phyloP scores from a whole-genome alignment of 805 yeast genomes.

The Wickerhamomyces pijperi region DNA sequence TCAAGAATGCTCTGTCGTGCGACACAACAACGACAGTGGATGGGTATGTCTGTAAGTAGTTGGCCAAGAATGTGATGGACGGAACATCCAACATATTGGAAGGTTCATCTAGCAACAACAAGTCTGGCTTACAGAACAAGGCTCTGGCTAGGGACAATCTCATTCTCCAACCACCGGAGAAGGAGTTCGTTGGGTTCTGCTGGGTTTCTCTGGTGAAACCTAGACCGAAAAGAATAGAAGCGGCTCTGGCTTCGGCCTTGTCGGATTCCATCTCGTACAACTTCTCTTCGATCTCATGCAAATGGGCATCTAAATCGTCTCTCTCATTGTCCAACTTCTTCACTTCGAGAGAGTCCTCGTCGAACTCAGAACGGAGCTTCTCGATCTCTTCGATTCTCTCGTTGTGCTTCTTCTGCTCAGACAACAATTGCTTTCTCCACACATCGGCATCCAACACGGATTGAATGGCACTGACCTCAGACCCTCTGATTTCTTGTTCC shows the following conservation, averaged over 20 bases:
- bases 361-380: conserved; percentile 54
- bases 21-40: conserved; percentile 92
- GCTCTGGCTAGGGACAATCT: conserved; percentile 97
- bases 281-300: conserved; percentile 73
- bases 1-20: conserved; percentile 93
- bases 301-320: conserved; percentile 69
- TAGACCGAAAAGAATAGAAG: conserved; percentile 81
- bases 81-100: conserved; percentile 99
- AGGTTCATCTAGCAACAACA: conserved; percentile 92
- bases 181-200: conserved; percentile 69
- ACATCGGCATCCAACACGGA: conserved; percentile 99
- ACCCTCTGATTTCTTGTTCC: conserved; percentile 94
- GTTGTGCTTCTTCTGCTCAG: conserved; percentile 64
- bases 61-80: conserved; percentile 85
- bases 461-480: conserved; percentile 81
- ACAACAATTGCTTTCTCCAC: conserved; percentile 85
- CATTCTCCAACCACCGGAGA: conserved; percentile 99
- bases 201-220: conserved; percentile 91
- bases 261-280: conserved; percentile 91
- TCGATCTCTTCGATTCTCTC: conserved; percentile 73
- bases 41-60: conserved; percentile 81
- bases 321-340: conserved; percentile 82
- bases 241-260: conserved; percentile 96
- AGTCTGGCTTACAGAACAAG: conserved; percentile 91
- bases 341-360: conserved; percentile 62